A percentile compares a stretch with the other conserved stretches of the same genome.
These are phyloP conservation scores for Podila epigama DNA, from an alignment of 192 early-diverging fungal genomes.

Conservation along the genomic window DNA sequence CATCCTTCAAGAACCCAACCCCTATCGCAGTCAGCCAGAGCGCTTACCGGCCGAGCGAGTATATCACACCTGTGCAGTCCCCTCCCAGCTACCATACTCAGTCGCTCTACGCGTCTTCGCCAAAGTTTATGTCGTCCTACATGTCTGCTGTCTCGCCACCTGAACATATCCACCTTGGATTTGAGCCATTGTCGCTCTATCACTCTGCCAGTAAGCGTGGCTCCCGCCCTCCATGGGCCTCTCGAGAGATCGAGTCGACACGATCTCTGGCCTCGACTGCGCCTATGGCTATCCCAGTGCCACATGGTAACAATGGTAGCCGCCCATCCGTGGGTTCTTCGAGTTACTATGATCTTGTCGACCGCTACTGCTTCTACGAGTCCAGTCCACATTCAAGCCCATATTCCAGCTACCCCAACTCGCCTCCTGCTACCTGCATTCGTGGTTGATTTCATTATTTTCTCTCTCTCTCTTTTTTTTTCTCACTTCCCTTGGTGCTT, in stretches of 20 bases:
- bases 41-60: constrained; percentile 47
- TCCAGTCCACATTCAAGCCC: constrained; percentile 37
- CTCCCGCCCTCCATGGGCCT: constrained; percentile 9
- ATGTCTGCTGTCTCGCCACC: constrained; percentile 30
- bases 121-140: constrained; percentile 29
- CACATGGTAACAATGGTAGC: constrained; percentile 10
- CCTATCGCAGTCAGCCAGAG: constrained; percentile 3
- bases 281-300: constrained; percentile 46
- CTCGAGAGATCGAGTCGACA: constrained; percentile 5
- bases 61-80: constrained; percentile 33
- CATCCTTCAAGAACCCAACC: not conserved
- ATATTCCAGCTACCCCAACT: constrained; percentile 43
- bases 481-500: not conserved
- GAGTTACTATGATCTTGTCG: constrained; percentile 59
- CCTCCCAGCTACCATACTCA: constrained; percentile 33
- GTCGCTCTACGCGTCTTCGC: constrained; percentile 46
- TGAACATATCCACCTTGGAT: constrained; percentile 34
- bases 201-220: not conserved
- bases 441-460: constrained; percentile 15
- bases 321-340: constrained; percentile 52
- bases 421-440: constrained; percentile 38
- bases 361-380: constrained; percentile 64
- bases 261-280: constrained; percentile 5
- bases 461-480: not conserved
- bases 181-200: constrained; percentile 21